Evolutionary conservation across 345 rosid genomes (phyloP), one percentile per base, ranked within the genome.

Genomic region (Pugionium cornutum): DNA sequence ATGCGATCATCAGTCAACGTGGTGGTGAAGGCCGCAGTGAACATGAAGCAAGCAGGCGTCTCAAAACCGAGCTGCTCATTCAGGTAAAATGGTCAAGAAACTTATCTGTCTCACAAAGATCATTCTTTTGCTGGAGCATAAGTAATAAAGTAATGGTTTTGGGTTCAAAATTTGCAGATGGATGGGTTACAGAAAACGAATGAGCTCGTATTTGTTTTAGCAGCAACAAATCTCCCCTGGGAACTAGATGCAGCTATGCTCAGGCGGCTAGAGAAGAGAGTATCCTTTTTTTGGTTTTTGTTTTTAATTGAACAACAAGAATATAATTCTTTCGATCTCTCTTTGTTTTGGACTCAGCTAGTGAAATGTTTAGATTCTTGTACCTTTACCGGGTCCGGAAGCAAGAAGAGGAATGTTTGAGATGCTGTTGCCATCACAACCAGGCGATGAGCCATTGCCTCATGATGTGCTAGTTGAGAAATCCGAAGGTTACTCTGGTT

Each of bases 161-260:
- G 1, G 9, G 6, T 4, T 59, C 2, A 4, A 48, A 47, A 18
- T 11, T 73, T 80, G 78, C 84, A 94, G 99, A 94, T 94, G 99
- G 99, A 94, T 86, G 97, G 97, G 67, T 78, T 94, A 81, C 84
- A 79, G 9, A 75, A 76, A 70, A 76, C 99, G 27, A 76, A 94
- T 40, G 95, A 94, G 77, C 97, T 94, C 28, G 97, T 94, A 29
- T 94, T 90, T 70, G 97, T 94, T 62, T 78, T 94, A 84, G 99
- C 97, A 0, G 99, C 99, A 18, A 94, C 99, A 30, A 94, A 94
- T 74, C 94, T 94, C 49, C 99, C 99, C 2, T 94, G 99, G 97
- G 99, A 94, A 58, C 77, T 94, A 64, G 99, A 94, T 81, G 96
- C 88, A 56, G 99, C 97, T 66, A 86, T 94, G 97, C 96, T 94